Conservation (phyloP, 1,284 basidiomycete genomes). For the Takashimella tepidaria region DNA sequence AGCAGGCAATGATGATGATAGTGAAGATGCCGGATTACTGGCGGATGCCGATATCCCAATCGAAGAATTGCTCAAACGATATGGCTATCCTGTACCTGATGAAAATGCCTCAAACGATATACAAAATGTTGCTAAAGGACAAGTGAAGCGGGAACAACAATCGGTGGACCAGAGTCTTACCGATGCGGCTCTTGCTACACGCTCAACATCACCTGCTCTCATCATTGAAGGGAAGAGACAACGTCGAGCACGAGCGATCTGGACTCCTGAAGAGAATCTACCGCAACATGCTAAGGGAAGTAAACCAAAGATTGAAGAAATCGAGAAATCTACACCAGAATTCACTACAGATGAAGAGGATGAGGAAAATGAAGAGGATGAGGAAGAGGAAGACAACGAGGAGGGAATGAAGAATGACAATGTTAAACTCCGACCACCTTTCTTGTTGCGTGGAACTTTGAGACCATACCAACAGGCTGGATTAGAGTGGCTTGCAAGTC, state of each 20-base stretch:
- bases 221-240: slow-evolving; percentile 39
- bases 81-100: slow-evolving; percentile 46
- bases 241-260: slow-evolving; percentile 30
- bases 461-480: slow-evolving; percentile 93
- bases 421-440: slow-evolving; percentile 62
- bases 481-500: slow-evolving; percentile 87
- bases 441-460: slow-evolving; percentile 77
- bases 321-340: slow-evolving; percentile 13
- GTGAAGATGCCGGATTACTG: slow-evolving; percentile 52
- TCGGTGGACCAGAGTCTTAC: slow-evolving; percentile 31
- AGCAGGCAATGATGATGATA: slow-evolving; percentile 46
- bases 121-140: neutral
- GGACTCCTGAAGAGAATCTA: slow-evolving; percentile 33
- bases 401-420: slow-evolving; percentile 6
- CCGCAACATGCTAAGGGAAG: slow-evolving; percentile 12
- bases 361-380: slow-evolving; percentile 15
- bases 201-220: slow-evolving; percentile 14
- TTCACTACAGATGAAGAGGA: slow-evolving; percentile 23
- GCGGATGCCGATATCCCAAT: slow-evolving; percentile 54
- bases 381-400: slow-evolving; percentile 20
- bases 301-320: slow-evolving; percentile 22
- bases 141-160: neutral
- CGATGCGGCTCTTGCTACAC: slow-evolving; percentile 25
- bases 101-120: slow-evolving; percentile 6
- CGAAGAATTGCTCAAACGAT: slow-evolving; percentile 53